Base-by-base conservation (phyloP, 441 rosid species). In the Gossypium lobatum region DNA sequence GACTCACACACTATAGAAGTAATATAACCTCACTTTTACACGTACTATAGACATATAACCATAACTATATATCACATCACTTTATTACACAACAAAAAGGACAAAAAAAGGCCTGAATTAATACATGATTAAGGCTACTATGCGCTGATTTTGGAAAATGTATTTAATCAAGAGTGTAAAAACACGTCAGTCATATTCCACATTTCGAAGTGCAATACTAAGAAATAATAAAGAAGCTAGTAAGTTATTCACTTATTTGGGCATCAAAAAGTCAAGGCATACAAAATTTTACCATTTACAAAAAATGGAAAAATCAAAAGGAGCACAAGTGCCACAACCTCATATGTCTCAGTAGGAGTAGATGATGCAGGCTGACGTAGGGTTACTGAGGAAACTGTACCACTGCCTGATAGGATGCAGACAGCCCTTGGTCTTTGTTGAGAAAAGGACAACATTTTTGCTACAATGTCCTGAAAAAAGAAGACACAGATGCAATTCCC, bases 341-440 rank as follows among this genome's bases (percentile, higher is more conserved):
- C 97, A 50, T 78, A 92, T 61, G 93, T 88, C 37, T 82, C 65
- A 62, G 85, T 79, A 66, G 88, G 90, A 31, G 71, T 86, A 3
- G 91, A 76, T 64, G 97, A 82, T 73, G 92, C 92, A 5, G 98
- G 92, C 78, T 89, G 91, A 26, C 86, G 88, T 10, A 93, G 85
- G 16, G 97, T 92, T 70, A 93, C 97, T 64, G 90, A 88, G 72
- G 99, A 93, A 74, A 93, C 87, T 37, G 97, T 78, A 70, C 99
- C 99, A 28, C 86, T 82, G 72, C 97, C 99, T 50, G 99, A 92
- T 88, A 96, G 84, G 80, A 96, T 76, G 85, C 97, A 92, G 17
- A 93, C 80, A 78, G 92, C 99, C 78, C 99, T 89, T 52, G 97
- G 89, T 83, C 99, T 87, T 77, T 90, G 97, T 73, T 89, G 97